Percentiles rank a stretch among this genome's conserved stretches.
Conservation (phyloP, 257 asterid genomes). For the Gynochthodes officinalis region DNA sequence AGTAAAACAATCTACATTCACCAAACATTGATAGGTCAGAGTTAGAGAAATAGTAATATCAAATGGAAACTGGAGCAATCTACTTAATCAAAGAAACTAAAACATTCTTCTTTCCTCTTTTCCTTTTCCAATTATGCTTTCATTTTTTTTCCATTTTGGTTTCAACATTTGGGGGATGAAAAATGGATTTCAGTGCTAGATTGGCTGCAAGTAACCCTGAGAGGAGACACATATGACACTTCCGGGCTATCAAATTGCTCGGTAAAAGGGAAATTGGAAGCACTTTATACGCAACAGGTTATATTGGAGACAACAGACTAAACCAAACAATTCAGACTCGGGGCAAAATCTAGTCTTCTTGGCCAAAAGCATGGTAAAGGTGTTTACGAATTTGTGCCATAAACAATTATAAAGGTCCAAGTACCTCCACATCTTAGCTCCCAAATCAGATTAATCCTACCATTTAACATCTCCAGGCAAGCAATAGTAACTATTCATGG, state of each 20-base stretch:
- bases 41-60: not conserved
- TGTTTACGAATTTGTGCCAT: no score
- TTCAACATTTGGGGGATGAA: no score
- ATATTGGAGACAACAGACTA: not conserved
- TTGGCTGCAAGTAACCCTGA: not conserved
- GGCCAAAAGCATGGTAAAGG: not conserved
- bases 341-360: not conserved
- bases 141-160: not conserved
- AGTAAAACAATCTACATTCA: not conserved
- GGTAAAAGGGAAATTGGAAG: not conserved
- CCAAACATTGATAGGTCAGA: not conserved
- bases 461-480: no score
- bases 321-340: not conserved
- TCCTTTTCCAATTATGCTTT: not conserved
- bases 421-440: no score
- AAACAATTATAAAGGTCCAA: no score
- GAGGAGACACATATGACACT: not conserved
- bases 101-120: not conserved
- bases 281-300: not conserved
- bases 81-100: not conserved
- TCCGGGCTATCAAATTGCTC: not conserved
- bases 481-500: no score
- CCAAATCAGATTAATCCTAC: no score
- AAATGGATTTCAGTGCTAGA: no score
- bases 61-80: not conserved